Evolutionary conservation across 2,329 filamentous ascomycete genomes (phyloP), one percentile per base, ranked within the genome.

Genomic region (Trichoderma atroviride): DNA sequence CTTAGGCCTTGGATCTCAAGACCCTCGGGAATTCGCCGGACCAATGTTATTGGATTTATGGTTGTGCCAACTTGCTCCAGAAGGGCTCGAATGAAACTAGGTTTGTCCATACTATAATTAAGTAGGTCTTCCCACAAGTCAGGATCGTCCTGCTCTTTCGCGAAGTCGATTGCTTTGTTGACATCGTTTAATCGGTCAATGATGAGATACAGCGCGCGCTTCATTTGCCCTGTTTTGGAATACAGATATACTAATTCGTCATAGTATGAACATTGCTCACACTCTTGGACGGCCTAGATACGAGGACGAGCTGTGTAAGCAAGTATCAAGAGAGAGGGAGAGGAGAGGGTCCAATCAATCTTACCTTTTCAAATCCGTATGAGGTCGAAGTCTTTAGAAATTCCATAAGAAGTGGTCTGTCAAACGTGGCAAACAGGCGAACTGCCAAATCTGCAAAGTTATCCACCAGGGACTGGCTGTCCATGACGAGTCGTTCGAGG

Each of bases 31-130:
- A 99, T 99, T 5, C 94, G 89, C 16, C 92, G 87, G 6, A 99
- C 93, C 4, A 99, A 87, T 19, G 91, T 92, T 71, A 98, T 95
- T 0, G 96, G 96, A 75, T 98, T 91, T 75, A 99, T 96, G 1
- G 93, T 89, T 0, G 94, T 98, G 43, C 96, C 96, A 1, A 97
- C 95, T 81, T 98, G 93, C 75, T 97, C 93, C 0, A 99, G 87
- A 4, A 99, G 83, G 0, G 92, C 94, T 14, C 93, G 91, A 73
- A 99, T 98, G 81, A 99, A 99, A 52, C 89, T 89, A 0, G 96
- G 96, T 77, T 97, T 97, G 81, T 97, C 94, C 96, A 99, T 98
- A 71, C 92, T 95, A 79, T 98, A 98, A 74, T 95, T 89, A 6
- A 99, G 87, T 9, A 99, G 85, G 76, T 98, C 94, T 72, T 97